A percentile compares a stretch with the other conserved stretches of the same genome.
phyloP scores from a whole-genome alignment of 306 rosid genomes.

The Calophaca sinica region DNA sequence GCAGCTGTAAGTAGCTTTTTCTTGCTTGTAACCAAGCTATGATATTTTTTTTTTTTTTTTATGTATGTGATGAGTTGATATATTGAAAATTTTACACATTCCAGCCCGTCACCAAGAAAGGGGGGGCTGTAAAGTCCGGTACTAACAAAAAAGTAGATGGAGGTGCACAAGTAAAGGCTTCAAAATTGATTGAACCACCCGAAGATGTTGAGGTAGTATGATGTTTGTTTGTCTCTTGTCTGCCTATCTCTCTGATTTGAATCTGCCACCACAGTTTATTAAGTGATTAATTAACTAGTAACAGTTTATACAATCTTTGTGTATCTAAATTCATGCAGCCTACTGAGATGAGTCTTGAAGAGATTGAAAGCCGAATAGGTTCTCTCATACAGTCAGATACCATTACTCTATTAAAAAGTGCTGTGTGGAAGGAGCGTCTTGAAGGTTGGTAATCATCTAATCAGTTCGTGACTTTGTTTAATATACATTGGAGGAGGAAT shows the following conservation, averaged over 20 bases:
- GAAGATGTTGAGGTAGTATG: conserved; percentile 91
- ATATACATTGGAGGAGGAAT: conserved; percentile 17
- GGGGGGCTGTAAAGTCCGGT: conserved; percentile 63
- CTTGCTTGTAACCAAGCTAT: conserved; percentile 32
- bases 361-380: conserved; percentile 91
- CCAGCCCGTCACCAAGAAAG: conserved; percentile 80
- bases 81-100: conserved; percentile 33
- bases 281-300: conserved; percentile 15
- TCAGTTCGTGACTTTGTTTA: conserved; percentile 25
- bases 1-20: conserved; percentile 69
- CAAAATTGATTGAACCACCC: conserved; percentile 67
- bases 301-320: conserved; percentile 14
- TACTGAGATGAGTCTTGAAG: conserved; percentile 94
- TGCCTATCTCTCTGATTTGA: conserved; percentile 33
- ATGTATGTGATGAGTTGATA: conserved; percentile 39
- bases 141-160: conserved; percentile 79
- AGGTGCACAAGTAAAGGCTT: conserved; percentile 64
- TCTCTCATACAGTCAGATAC: conserved; percentile 79
- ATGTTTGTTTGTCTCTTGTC: neutral
- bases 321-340: conserved; percentile 63
- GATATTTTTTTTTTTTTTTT: conserved; percentile 23
- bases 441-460: conserved; percentile 69
- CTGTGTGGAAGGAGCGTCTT: conserved; percentile 96
- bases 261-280: conserved; percentile 16
- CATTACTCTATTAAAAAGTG: conserved; percentile 80